phyloP scores from a whole-genome alignment of 208 protist species.

The Herpetomonas samuelpessoai region DNA sequence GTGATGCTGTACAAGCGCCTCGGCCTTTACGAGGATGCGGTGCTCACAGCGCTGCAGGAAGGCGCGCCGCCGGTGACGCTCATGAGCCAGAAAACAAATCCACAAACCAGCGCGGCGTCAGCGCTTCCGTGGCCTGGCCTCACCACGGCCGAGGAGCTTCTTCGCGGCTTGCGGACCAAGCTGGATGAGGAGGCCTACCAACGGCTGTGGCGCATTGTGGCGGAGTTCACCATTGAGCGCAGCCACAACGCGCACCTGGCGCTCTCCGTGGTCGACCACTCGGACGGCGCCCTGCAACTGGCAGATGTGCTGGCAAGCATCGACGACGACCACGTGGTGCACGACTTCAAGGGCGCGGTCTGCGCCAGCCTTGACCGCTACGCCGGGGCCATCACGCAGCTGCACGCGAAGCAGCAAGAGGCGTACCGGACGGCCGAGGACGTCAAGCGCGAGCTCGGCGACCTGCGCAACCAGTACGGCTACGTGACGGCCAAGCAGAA shows the following conservation, averaged over 20 bases:
- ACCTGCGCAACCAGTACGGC: slow-evolving; percentile 76
- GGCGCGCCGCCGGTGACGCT: slow-evolving; percentile 1
- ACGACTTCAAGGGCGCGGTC: slow-evolving; percentile 95
- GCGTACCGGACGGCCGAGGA: slow-evolving; percentile 78
- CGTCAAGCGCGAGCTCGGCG: slow-evolving; percentile 91
- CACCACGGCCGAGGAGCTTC: slow-evolving; percentile 58
- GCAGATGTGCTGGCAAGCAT: slow-evolving; percentile 96
- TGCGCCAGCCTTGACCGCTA: slow-evolving; percentile 90
- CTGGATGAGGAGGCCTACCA: slow-evolving; percentile 75
- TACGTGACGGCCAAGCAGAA: slow-evolving; percentile 79
- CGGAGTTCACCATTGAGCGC: slow-evolving; percentile 76
- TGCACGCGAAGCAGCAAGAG: slow-evolving; percentile 88
- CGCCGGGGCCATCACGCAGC: slow-evolving; percentile 69
- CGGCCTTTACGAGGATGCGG: slow-evolving; percentile 94
- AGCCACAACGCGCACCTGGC: slow-evolving; percentile 67
- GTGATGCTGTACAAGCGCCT: slow-evolving; percentile 92
- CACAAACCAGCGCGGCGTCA: slow-evolving; percentile 1
- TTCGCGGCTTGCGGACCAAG: slow-evolving; percentile 58
- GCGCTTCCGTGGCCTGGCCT: slow-evolving; percentile 46
- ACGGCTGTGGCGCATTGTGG: slow-evolving; percentile 93
- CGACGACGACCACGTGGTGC: slow-evolving; percentile 88
- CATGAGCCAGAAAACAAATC: not conserved
- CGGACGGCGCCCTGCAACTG: slow-evolving; percentile 83
- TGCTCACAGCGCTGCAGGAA: slow-evolving; percentile 78
- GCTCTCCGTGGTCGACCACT: slow-evolving; percentile 65